Evolutionary conservation across 2,329 filamentous ascomycete genomes (phyloP).

Genomic region (Aspergillus ochraceus): DNA sequence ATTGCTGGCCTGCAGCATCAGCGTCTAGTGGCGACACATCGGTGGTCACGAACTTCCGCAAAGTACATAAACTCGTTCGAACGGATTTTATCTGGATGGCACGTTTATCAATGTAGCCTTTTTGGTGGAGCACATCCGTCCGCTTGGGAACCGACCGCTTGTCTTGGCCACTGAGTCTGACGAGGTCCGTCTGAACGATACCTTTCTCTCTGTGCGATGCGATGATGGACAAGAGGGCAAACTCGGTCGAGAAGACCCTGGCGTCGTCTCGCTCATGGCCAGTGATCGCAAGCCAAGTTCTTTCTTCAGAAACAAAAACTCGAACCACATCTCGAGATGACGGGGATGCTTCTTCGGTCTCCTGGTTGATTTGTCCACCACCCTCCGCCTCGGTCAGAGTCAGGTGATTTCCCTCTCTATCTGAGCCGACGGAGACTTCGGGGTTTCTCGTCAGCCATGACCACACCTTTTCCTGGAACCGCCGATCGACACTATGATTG

Average conservation of each 20-base stretch:
- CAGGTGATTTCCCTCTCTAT: constrained; percentile 42
- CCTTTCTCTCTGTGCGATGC: constrained; percentile 55
- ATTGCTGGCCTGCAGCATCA: constrained; percentile 15
- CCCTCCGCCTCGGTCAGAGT: constrained; percentile 43
- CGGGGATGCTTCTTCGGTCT: constrained; percentile 1
- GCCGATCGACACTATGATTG: constrained; percentile 46
- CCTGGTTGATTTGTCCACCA: constrained; percentile 5
- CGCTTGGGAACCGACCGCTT: constrained; percentile 64
- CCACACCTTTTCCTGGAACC: constrained; percentile 57
- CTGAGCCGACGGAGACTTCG: constrained; percentile 53
- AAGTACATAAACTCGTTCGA: constrained; percentile 57
- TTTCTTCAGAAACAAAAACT: constrained; percentile 55
- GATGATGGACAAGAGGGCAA: constrained; percentile 59
- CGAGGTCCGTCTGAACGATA: constrained; percentile 59
- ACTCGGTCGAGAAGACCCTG: constrained; percentile 56
- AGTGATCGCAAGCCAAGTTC: constrained; percentile 61
- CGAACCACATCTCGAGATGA: constrained; percentile 23
- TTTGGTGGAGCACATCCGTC: constrained; percentile 56
- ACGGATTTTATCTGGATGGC: constrained; percentile 48
- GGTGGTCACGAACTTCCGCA: constrained; percentile 49
- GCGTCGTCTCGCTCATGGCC: constrained; percentile 59
- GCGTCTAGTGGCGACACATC: constrained; percentile 13
- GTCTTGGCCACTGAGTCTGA: constrained; percentile 59
- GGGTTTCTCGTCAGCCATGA: constrained; percentile 56
- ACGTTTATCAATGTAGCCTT: constrained; percentile 63